Evolutionary conservation across 2,329 filamentous ascomycete species (phyloP).

Genomic region (Aspergillus sp.): DNA sequence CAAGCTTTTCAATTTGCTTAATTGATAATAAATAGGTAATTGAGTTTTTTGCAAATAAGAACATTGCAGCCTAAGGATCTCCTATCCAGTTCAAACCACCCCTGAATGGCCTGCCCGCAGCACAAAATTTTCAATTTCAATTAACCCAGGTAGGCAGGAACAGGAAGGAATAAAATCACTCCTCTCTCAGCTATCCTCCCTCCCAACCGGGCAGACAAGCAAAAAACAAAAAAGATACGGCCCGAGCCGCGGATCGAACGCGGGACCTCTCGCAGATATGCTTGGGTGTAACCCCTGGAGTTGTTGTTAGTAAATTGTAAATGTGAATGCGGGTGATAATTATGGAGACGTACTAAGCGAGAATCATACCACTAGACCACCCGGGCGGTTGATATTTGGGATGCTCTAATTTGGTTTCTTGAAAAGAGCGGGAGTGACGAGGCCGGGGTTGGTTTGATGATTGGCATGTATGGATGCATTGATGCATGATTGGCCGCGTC

Average conservation of each 20-base stretch:
- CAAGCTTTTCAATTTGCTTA: too few species aligned
- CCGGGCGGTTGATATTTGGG: conserved; percentile 23
- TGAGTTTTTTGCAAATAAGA: too few species aligned
- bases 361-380: conserved; percentile 70
- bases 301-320: too few species aligned
- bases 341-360: conserved; percentile 54
- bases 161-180: too few species aligned
- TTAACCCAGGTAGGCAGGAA: too few species aligned
- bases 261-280: conserved; percentile 29
- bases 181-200: too few species aligned
- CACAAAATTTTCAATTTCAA: too few species aligned
- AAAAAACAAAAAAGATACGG: conserved; percentile 6
- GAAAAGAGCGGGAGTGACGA: neutral
- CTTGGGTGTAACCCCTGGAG: conserved; percentile 9
- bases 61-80: too few species aligned
- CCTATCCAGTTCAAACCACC: too few species aligned
- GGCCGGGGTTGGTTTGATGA: neutral
- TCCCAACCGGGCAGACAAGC: neutral
- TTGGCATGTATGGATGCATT: neutral
- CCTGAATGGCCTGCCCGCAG: too few species aligned
- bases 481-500: neutral
- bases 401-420: neutral
- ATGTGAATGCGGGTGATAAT: too few species aligned
- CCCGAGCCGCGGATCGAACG: conserved; percentile 23
- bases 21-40: too few species aligned